A percentile compares a stretch with the other conserved stretches of the same genome.
Conservation (phyloP, 2,329 filamentous ascomycete genomes). For the Magnaporthiopsis incrustans region DNA sequence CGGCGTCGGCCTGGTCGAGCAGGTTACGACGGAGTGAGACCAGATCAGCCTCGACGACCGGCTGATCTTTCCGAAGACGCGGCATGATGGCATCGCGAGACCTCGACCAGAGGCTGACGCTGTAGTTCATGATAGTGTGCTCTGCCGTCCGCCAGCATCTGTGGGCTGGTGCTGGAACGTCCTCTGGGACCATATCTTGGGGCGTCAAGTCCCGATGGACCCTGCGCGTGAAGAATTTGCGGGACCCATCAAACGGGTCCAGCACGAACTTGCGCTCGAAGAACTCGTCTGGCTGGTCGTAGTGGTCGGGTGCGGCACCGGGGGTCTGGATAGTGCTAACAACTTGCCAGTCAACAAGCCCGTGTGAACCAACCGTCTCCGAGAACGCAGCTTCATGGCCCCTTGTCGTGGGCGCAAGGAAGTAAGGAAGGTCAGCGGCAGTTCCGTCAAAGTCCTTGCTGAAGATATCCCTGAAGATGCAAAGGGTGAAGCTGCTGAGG, state of each 20-base stretch:
- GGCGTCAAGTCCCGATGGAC: slow-evolving; percentile 52
- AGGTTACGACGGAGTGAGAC: slow-evolving; percentile 76
- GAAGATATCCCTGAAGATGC: slow-evolving; percentile 76
- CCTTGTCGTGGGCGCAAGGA: slow-evolving; percentile 53
- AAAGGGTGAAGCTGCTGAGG: slow-evolving; percentile 66
- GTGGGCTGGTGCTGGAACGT: slow-evolving; percentile 40
- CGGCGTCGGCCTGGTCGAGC: slow-evolving; percentile 54
- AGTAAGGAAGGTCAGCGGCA: slow-evolving; percentile 66
- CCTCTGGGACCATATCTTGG: slow-evolving; percentile 54
- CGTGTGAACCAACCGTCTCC: not conserved
- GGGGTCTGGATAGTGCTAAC: slow-evolving; percentile 16
- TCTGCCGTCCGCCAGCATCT: slow-evolving; percentile 27
- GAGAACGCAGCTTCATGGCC: not conserved
- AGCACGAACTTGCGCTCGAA: slow-evolving; percentile 45
- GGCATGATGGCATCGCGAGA: slow-evolving; percentile 44
- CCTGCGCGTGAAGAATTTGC: slow-evolving; percentile 48
- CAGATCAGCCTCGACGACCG: slow-evolving; percentile 69
- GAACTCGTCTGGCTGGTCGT: slow-evolving; percentile 36
- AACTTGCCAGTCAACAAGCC: slow-evolving; percentile 14
- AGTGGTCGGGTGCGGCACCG: slow-evolving; percentile 30
- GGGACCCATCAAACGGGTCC: slow-evolving; percentile 54
- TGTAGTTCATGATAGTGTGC: slow-evolving; percentile 73
- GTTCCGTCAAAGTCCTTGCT: slow-evolving; percentile 72
- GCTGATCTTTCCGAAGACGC: slow-evolving; percentile 53
- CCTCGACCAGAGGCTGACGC: slow-evolving; percentile 64